Percentiles rank a stretch among this genome's conserved stretches.
phyloP scores from a whole-genome alignment of 129 eudicot genomes.

The Silybum marianum region DNA sequence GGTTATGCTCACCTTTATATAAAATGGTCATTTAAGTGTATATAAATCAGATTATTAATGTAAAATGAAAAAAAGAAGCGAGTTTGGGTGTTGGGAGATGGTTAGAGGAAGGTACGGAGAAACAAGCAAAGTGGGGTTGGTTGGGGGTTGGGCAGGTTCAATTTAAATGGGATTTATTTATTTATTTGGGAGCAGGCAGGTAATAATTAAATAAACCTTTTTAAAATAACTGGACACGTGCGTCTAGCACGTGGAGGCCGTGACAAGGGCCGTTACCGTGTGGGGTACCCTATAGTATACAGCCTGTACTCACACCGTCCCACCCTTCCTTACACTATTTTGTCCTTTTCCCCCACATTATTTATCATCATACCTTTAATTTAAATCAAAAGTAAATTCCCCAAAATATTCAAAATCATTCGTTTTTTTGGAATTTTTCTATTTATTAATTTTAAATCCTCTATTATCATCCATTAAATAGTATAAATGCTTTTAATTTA shows the following conservation, averaged over 20 bases:
- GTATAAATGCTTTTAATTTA: neutral
- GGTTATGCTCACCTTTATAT: no score
- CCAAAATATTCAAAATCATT: neutral
- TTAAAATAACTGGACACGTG: constrained; percentile 29
- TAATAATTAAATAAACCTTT: neutral
- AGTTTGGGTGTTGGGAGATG: neutral
- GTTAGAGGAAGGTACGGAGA: constrained; percentile 37
- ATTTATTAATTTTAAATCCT: neutral
- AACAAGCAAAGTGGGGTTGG: constrained; percentile 23
- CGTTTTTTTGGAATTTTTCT: neutral
- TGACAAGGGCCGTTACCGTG: constrained; percentile 40
- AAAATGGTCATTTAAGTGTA: no score
- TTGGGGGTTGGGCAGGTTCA: constrained; percentile 1
- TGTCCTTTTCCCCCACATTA: neutral
- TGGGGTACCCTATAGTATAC: constrained; percentile 40
- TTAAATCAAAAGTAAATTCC: neutral
- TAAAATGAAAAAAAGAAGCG: neutral
- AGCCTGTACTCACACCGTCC: constrained; percentile 43
- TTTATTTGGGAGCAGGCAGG: constrained; percentile 27
- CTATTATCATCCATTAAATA: neutral
- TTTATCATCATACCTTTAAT: neutral
- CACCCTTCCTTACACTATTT: constrained; percentile 12
- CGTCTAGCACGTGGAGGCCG: constrained; percentile 46
- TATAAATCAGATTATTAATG: neutral
- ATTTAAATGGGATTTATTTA: constrained; percentile 1